phyloP scores from a whole-genome alignment of 805 yeast species.

The Yarrowia divulgata region DNA sequence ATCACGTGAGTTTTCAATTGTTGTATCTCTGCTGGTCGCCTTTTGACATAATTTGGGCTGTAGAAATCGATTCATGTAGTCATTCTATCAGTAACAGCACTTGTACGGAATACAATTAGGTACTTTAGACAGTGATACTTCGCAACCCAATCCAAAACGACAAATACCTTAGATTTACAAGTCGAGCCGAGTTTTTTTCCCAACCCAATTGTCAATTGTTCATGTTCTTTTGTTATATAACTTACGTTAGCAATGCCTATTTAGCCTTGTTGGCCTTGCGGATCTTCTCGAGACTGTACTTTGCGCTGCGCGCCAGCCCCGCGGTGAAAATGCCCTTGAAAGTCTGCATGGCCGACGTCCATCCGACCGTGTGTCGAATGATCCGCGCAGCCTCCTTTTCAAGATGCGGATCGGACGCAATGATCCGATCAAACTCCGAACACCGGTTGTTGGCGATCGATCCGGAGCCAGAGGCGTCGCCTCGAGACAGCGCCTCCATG shows the following conservation, averaged over 20 bases:
- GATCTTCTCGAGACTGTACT: slow-evolving; percentile 78
- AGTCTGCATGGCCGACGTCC: slow-evolving; percentile 78
- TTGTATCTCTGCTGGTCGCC: no score
- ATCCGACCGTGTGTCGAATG: slow-evolving; percentile 64
- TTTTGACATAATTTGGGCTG: no score
- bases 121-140: no score
- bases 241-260: slow-evolving; percentile 29
- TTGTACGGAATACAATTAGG: no score
- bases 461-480: slow-evolving; percentile 30
- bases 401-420: slow-evolving; percentile 56
- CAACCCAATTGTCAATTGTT: no score
- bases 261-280: slow-evolving; percentile 47
- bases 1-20: no score
- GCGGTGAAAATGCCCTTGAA: slow-evolving; percentile 87
- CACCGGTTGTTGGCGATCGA: slow-evolving; percentile 41
- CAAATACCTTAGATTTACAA: no score
- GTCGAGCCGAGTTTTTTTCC: no score
- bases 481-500: slow-evolving; percentile 30
- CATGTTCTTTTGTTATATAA: no score
- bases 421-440: slow-evolving; percentile 53
- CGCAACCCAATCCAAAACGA: no score
- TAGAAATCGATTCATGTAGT: no score
- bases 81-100: no score
- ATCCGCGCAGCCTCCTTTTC: slow-evolving; percentile 51
- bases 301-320: slow-evolving; percentile 72